These are phyloP conservation scores for Cercospora zeae-maydis DNA, from an alignment of 2,329 filamentous ascomycete genomes.

Conservation along the genomic window DNA sequence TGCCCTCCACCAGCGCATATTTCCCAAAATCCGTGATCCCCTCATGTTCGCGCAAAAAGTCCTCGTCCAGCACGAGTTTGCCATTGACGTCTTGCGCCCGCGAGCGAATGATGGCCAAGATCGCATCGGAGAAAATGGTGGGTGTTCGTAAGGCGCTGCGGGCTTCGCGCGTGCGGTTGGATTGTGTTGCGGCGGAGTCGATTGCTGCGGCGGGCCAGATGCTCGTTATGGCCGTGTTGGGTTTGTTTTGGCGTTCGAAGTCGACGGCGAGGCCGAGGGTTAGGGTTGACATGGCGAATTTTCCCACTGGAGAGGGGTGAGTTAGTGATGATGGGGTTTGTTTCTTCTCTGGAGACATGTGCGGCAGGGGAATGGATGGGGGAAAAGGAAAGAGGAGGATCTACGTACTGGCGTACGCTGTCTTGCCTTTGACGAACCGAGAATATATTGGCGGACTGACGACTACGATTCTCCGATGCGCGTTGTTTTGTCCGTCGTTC, in stretches of 20 bases:
- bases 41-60: slow-evolving; percentile 65
- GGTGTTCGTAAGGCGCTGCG: slow-evolving; percentile 35
- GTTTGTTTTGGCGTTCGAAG: slow-evolving; percentile 62
- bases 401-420: slow-evolving; percentile 65
- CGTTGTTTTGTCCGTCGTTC: slow-evolving; percentile 43
- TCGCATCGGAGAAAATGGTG: slow-evolving; percentile 74
- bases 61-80: slow-evolving; percentile 70
- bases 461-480: slow-evolving; percentile 63
- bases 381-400: too few species aligned
- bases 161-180: slow-evolving; percentile 42
- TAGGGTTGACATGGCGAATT: slow-evolving; percentile 68
- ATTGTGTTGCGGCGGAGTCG: slow-evolving; percentile 68
- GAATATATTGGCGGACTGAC: slow-evolving; percentile 83
- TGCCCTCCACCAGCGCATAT: slow-evolving; percentile 66
- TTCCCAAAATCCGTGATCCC: slow-evolving; percentile 67
- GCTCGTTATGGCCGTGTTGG: slow-evolving; percentile 71
- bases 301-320: slow-evolving; percentile 10
- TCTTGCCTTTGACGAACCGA: slow-evolving; percentile 80
- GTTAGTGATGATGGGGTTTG: too few species aligned
- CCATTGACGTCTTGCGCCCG: slow-evolving; percentile 65
- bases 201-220: slow-evolving; percentile 81
- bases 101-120: slow-evolving; percentile 66
- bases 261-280: slow-evolving; percentile 83
- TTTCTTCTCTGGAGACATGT: too few species aligned
- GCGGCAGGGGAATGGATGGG: too few species aligned